Percentiles rank a stretch among this genome's conserved stretches.
Conservation (phyloP, 2,329 filamentous ascomycete species). For the Phaeosphaeria sp. region DNA sequence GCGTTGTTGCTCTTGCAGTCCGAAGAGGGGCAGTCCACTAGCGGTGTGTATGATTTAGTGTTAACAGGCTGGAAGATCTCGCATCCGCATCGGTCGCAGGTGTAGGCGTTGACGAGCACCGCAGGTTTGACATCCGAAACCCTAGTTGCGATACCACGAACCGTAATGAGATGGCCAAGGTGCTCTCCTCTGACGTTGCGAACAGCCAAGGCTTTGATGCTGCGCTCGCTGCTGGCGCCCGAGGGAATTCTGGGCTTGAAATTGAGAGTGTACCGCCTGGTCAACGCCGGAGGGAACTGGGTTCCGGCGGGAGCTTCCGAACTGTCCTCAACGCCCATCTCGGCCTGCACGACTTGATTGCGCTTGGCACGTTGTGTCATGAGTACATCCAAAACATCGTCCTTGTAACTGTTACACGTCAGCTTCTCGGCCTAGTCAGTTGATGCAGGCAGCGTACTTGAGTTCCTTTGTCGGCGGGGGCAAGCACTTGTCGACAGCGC, state of each 20-base stretch:
- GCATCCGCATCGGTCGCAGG: conserved; percentile 93
- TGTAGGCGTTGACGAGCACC: conserved; percentile 97
- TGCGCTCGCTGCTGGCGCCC: conserved; percentile 66
- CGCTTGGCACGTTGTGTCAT: conserved; percentile 89
- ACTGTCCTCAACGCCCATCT: conserved; percentile 52
- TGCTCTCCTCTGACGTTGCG: conserved; percentile 92
- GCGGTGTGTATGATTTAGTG: conserved; percentile 86
- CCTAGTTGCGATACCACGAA: conserved; percentile 90
- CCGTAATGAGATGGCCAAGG: conserved; percentile 89
- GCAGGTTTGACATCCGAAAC: conserved; percentile 98
- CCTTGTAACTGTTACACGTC: conserved; percentile 76
- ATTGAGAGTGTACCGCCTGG: conserved; percentile 90
- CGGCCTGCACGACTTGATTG: conserved; percentile 73
- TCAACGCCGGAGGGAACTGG: conserved; percentile 90
- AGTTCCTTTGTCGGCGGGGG: conserved; percentile 79
- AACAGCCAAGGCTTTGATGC: conserved; percentile 77
- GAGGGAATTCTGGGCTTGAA: conserved; percentile 89
- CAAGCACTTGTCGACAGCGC: conserved; percentile 86
- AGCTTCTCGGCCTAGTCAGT: conserved; percentile 8
- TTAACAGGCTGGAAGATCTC: conserved; percentile 97
- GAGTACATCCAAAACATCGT: conserved; percentile 95
- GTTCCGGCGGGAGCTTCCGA: conserved; percentile 71
- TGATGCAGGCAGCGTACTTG: conserved; percentile 61
- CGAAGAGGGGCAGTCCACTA: conserved; percentile 85
- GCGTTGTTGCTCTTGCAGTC: conserved; percentile 90